Evolutionary conservation across 2,329 filamentous ascomycete species (phyloP).

Genomic region (Diaporthe citriasiana): DNA sequence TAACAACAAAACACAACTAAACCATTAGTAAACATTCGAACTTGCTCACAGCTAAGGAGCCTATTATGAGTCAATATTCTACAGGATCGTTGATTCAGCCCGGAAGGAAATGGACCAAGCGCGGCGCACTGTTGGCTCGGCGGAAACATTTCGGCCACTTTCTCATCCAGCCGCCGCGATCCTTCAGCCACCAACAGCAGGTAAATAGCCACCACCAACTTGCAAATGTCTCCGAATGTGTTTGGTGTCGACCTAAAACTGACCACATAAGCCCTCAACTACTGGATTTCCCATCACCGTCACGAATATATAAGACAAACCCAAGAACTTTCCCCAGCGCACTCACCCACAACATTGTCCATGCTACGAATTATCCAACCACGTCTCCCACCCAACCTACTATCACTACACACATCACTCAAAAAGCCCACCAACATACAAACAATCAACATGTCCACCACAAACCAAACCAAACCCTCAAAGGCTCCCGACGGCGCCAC

Average conservation of each 20-base stretch:
- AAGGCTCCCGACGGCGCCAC: background rate
- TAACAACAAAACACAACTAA: background rate
- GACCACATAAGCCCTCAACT: background rate
- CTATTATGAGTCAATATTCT: background rate
- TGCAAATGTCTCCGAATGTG: background rate
- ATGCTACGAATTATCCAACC: background rate
- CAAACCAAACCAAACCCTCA: background rate
- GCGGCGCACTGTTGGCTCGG: background rate
- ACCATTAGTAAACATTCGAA: background rate
- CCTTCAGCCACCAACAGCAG: background rate
- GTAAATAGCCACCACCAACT: background rate
- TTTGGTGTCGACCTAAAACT: background rate
- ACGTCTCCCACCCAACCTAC: background rate
- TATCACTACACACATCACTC: background rate
- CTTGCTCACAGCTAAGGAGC: background rate
- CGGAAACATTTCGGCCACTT: constrained; percentile 31
- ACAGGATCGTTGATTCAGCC: background rate
- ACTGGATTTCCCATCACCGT: background rate
- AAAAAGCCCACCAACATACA: background rate
- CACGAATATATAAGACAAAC: background rate
- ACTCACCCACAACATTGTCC: background rate
- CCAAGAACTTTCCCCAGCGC: background rate
- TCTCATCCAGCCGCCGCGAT: background rate
- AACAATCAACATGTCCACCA: background rate
- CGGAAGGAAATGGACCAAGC: background rate